Evolutionary conservation across 1,139 yeast genomes (phyloP), one percentile per base, ranked within the genome.

Genomic region (Waltiozyma sp.): DNA sequence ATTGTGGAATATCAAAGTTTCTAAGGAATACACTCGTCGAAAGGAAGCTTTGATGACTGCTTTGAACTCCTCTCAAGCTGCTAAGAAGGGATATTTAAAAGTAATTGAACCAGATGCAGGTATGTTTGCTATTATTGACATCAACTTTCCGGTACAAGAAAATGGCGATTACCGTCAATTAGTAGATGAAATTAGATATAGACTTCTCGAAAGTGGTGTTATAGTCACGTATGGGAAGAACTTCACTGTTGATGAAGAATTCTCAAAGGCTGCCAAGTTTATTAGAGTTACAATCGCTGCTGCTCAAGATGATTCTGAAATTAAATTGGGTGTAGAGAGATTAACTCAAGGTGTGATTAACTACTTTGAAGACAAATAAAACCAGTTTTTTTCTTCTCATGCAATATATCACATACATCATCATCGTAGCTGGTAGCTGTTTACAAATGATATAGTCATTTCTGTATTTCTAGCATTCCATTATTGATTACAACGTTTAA

Each of bases 51-150:
- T 77, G 48, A 59, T 68, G 46, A 53, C 58, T 11, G 55, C 65
- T 2, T 46, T 72, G 39, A 47, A 53, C 37, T 55, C 51, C 8
- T 59, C 72, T 2, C 58, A 59, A 7, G 68, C 73, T 2, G 62
- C 45, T 48, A 53, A 62, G 40, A 58, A 63, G 38, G 66, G 64
- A 1, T 64, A 65, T 38, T 60, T 77, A 47, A 64, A 64, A 14
- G 64, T 73, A 3, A 62, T 75, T 42, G 83, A 76, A 47, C 88
- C 91, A 1, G 65, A 68, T 14, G 86, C 88, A 2, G 95, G 95
- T 24, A 85, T 85, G 94, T 85, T 84, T 62, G 73, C 79, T 40
- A 68, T 81, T 51, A 64, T 80, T 23, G 62, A 70, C 33, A 58
- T 81, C 44, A 70, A 72, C 38, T 49, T 53, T 45, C 49, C 51